Evolutionary conservation across 208 protist species (phyloP).

Genomic region (Phytomonas francai): DNA sequence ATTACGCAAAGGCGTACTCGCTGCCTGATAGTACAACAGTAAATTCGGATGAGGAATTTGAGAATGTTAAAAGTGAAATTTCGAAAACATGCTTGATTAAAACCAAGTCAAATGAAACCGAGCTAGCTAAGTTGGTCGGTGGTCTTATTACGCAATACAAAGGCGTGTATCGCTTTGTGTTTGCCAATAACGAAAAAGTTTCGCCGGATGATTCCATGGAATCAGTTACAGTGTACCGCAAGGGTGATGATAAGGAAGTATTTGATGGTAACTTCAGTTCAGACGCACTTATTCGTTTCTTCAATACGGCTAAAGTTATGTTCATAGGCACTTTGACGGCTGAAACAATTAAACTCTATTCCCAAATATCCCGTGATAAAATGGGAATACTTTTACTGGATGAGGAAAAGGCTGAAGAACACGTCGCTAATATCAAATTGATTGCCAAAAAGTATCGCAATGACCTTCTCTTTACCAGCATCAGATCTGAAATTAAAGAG

Average conservation of each 20-base stretch:
- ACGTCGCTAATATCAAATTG: slow-evolving; percentile 17
- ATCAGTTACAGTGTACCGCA: slow-evolving; percentile 53
- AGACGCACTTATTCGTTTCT: slow-evolving; percentile 47
- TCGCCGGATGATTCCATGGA: slow-evolving; percentile 40
- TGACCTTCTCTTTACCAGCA: slow-evolving; percentile 62
- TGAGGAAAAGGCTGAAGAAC: slow-evolving; percentile 16
- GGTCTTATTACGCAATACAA: slow-evolving; percentile 29
- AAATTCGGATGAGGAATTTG: slow-evolving; percentile 35
- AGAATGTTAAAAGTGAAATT: slow-evolving; percentile 49
- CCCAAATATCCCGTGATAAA: background rate
- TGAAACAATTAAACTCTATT: background rate
- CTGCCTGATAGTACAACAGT: slow-evolving; percentile 31
- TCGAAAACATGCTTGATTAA: slow-evolving; percentile 40
- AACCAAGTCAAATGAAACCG: slow-evolving; percentile 29
- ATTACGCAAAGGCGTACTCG: slow-evolving; percentile 50
- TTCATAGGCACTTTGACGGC: slow-evolving; percentile 31
- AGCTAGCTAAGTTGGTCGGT: slow-evolving; percentile 21
- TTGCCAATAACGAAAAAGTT: slow-evolving; percentile 47
- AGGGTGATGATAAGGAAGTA: slow-evolving; percentile 31
- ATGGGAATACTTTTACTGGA: slow-evolving; percentile 17
- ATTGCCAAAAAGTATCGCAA: slow-evolving; percentile 69
- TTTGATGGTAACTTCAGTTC: slow-evolving; percentile 25
- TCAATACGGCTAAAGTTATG: slow-evolving; percentile 32
- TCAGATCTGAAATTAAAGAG: slow-evolving; percentile 63
- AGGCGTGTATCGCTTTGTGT: slow-evolving; percentile 41